Evolutionary conservation across 768 basidiomycete species (phyloP).

Genomic region (Phanerodontia chrysosporium): DNA sequence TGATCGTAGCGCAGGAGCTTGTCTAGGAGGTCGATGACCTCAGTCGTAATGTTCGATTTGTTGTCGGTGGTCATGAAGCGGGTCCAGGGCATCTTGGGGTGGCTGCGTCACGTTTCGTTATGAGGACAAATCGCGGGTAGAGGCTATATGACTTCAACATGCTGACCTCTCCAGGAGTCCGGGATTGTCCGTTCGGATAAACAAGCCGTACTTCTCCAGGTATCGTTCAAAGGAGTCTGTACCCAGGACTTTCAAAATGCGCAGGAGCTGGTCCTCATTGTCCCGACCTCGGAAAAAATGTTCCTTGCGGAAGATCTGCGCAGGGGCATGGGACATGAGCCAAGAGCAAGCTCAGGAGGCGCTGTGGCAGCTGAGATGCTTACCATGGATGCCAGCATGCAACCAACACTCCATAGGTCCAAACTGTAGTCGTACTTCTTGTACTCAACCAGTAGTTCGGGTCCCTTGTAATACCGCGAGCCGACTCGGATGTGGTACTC

Average conservation of each 20-base stretch:
- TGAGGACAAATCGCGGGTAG: neutral
- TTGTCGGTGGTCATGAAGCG: slow-evolving; percentile 92
- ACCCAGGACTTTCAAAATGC: slow-evolving; percentile 94
- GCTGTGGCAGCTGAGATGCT: neutral
- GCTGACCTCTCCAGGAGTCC: slow-evolving; percentile 80
- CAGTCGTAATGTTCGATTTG: slow-evolving; percentile 88
- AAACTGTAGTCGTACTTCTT: slow-evolving; percentile 97
- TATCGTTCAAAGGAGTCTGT: slow-evolving; percentile 93
- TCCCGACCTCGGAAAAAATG: slow-evolving; percentile 99
- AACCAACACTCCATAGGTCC: slow-evolving; percentile 99
- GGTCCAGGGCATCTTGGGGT: slow-evolving; percentile 90
- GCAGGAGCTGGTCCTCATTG: slow-evolving; percentile 97
- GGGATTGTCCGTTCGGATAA: slow-evolving; percentile 88
- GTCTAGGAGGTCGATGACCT: slow-evolving; percentile 93
- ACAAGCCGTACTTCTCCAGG: slow-evolving; percentile 89
- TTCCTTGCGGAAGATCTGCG: slow-evolving; percentile 94
- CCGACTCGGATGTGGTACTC: slow-evolving; percentile 98
- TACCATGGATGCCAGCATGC: slow-evolving; percentile 98
- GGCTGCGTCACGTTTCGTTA: slow-evolving; percentile 39
- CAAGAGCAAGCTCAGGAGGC: neutral
- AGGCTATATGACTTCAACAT: neutral
- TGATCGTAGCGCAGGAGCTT: slow-evolving; percentile 95
- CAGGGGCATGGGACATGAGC: neutral
- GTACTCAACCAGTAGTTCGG: slow-evolving; percentile 93
- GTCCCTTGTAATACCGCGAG: slow-evolving; percentile 95